phyloP scores from a whole-genome alignment of 495 filamentous ascomycete species.

The Penicillium longicatenatum region DNA sequence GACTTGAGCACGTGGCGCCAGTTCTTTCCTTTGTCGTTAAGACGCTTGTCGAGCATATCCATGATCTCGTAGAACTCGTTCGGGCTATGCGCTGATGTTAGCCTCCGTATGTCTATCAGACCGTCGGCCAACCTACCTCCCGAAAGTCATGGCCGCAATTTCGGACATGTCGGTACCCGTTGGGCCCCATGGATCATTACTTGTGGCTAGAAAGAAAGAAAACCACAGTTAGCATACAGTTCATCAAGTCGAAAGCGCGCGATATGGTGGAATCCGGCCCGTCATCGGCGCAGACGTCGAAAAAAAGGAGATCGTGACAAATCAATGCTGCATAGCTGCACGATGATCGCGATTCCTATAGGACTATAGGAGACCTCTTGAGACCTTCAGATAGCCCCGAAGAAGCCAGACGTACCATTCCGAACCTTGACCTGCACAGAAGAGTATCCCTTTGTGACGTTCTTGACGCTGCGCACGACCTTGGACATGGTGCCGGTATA shows the following conservation, averaged over 20 bases:
- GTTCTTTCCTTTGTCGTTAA: slow-evolving; percentile 99
- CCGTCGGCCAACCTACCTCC: slow-evolving; percentile 65
- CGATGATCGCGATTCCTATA: not conserved
- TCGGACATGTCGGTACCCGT: slow-evolving; percentile 99
- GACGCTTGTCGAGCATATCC: slow-evolving; percentile 98
- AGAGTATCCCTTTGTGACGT: slow-evolving; percentile 99
- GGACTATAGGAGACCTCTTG: not conserved
- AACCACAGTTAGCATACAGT: slow-evolving; percentile 12
- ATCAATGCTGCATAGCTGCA: not conserved
- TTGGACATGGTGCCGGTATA: slow-evolving; percentile 75
- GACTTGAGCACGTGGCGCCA: slow-evolving; percentile 99
- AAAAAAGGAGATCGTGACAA: not conserved
- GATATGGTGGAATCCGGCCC: not conserved
- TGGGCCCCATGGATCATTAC: slow-evolving; percentile 99
- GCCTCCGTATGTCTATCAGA: slow-evolving; percentile 8
- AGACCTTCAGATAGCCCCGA: not conserved
- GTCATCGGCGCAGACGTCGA: not conserved
- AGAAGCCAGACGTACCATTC: slow-evolving; percentile 72
- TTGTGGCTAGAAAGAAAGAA: slow-evolving; percentile 67
- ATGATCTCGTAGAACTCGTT: slow-evolving; percentile 99
- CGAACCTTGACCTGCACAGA: slow-evolving; percentile 97
- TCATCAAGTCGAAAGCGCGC: not conserved
- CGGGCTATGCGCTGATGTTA: slow-evolving; percentile 56
- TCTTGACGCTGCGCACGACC: slow-evolving; percentile 97
- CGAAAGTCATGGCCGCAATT: slow-evolving; percentile 95